Conservation (phyloP, 2,329 filamentous ascomycete species). For the Dactylellina haptotyla region DNA sequence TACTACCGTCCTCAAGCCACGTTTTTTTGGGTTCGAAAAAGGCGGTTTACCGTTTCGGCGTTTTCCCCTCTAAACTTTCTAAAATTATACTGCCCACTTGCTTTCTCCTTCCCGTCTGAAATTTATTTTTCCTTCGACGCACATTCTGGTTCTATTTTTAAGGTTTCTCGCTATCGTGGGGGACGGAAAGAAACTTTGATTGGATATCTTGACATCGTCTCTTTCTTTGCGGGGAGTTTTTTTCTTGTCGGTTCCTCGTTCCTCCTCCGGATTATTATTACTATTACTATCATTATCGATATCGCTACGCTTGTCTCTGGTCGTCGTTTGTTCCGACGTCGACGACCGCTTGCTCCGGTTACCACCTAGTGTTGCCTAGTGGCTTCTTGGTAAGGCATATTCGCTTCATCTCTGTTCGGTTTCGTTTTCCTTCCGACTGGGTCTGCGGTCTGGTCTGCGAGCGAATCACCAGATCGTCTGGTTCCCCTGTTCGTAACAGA, state of each 20-base stretch:
- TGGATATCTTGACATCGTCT: conserved; percentile 22
- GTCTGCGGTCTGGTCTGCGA: too few species aligned
- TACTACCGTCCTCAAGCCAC: background rate
- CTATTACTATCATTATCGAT: conserved; percentile 3
- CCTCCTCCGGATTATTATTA: background rate
- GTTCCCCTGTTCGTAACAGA: conserved; percentile 10
- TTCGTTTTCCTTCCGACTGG: too few species aligned
- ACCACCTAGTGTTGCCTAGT: conserved; percentile 19
- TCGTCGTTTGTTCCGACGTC: conserved; percentile 7
- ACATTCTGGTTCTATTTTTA: too few species aligned
- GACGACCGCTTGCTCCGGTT: conserved; percentile 36
- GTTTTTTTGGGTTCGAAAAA: background rate
- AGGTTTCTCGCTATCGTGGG: conserved; percentile 25
- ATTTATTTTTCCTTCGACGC: background rate
- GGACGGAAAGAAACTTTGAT: conserved; percentile 23
- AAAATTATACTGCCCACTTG: conserved; percentile 31
- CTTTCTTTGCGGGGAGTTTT: background rate
- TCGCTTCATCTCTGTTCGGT: conserved; percentile 14
- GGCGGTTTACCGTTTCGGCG: background rate
- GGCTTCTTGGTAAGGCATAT: conserved; percentile 22
- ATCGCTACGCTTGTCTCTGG: background rate
- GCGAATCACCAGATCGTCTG: conserved; percentile 10
- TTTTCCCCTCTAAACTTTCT: conserved; percentile 26
- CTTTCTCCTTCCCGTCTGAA: background rate
- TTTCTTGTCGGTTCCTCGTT: background rate